Conservation (phyloP, 2,329 filamentous ascomycete species). For the Hansfordia pulvinata region DNA sequence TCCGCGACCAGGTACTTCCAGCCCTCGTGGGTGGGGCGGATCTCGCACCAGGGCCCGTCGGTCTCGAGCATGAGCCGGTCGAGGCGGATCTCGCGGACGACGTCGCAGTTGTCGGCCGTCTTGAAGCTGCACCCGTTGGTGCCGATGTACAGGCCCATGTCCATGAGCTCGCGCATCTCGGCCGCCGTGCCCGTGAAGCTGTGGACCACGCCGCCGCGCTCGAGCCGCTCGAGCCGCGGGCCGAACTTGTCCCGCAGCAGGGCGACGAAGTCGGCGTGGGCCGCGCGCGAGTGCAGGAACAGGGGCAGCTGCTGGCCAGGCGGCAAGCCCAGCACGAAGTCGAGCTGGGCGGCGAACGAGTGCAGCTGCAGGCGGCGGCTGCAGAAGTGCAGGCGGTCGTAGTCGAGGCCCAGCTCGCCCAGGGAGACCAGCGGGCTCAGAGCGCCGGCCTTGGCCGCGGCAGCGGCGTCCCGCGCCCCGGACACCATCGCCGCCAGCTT, state of each 20-base stretch:
- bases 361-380: slow-evolving; percentile 67
- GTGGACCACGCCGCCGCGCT: slow-evolving; percentile 75
- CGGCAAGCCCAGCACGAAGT: slow-evolving; percentile 53
- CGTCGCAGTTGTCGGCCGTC: slow-evolving; percentile 77
- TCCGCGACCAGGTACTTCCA: slow-evolving; percentile 47
- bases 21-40: slow-evolving; percentile 76
- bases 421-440: slow-evolving; percentile 59
- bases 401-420: slow-evolving; percentile 93
- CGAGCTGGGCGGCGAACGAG: slow-evolving; percentile 73
- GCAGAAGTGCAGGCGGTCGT: slow-evolving; percentile 79
- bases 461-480: slow-evolving; percentile 32
- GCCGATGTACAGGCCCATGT: slow-evolving; percentile 77
- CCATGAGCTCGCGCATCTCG: slow-evolving; percentile 72
- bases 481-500: slow-evolving; percentile 53
- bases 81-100: slow-evolving; percentile 67
- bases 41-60: slow-evolving; percentile 96
- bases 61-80: slow-evolving; percentile 86
- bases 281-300: slow-evolving; percentile 85
- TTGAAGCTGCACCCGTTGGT: slow-evolving; percentile 96
- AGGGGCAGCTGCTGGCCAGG: slow-evolving; percentile 75
- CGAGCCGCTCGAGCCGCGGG: slow-evolving; percentile 47
- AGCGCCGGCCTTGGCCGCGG: slow-evolving; percentile 18
- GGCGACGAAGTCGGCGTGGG: slow-evolving; percentile 69
- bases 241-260: slow-evolving; percentile 49
- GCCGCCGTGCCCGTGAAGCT: slow-evolving; percentile 82